These are phyloP conservation scores for Nepenthes gracilis DNA, from an alignment of 148 eudicot genomes.

Conservation along the genomic window DNA sequence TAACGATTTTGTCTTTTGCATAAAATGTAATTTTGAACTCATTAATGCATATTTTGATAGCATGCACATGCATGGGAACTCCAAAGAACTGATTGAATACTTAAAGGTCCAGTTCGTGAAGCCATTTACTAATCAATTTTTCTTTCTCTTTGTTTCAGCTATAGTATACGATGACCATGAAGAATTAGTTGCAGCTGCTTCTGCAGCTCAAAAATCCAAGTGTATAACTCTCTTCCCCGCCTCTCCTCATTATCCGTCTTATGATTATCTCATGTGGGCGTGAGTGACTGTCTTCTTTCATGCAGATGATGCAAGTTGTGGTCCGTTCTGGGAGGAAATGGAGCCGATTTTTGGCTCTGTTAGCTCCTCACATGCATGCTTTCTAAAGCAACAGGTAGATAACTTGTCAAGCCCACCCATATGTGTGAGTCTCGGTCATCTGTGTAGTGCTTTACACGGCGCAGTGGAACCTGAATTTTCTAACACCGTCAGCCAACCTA, in stretches of 20 bases:
- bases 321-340: slow-evolving; percentile 51
- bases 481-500: too few relatives aligned
- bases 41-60: too few relatives aligned
- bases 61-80: too few relatives aligned
- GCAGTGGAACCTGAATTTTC: too few relatives aligned
- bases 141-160: slow-evolving; percentile 12
- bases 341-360: slow-evolving; percentile 41
- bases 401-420: background rate
- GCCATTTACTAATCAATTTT: background rate
- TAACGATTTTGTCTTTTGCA: background rate
- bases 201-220: slow-evolving; percentile 39
- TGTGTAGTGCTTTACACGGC: background rate
- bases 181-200: slow-evolving; percentile 43
- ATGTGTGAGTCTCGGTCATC: too few relatives aligned
- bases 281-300: slow-evolving; percentile 3
- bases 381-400: slow-evolving; percentile 34
- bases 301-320: slow-evolving; percentile 28
- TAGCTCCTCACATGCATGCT: slow-evolving; percentile 18
- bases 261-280: background rate
- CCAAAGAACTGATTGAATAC: background rate
- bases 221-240: slow-evolving; percentile 11
- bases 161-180: slow-evolving; percentile 47
- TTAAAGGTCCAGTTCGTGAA: slow-evolving; percentile 1
- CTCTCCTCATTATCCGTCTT: background rate
- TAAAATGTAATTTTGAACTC: background rate